Conservation (phyloP, 495 filamentous ascomycete genomes). For the Xylaria intraflava region DNA sequence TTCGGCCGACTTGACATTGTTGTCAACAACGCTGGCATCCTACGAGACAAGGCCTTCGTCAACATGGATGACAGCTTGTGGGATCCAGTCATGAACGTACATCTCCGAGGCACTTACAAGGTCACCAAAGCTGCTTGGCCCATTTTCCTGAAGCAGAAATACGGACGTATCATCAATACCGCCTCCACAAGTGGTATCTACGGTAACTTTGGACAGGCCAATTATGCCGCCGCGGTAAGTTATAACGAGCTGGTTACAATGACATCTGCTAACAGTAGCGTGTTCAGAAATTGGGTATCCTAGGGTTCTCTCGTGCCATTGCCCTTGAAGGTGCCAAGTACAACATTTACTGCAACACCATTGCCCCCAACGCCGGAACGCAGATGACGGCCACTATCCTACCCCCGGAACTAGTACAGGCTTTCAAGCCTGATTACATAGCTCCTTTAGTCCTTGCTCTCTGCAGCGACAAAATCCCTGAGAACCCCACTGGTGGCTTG, state of each 20-base stretch:
- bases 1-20: conserved; percentile 92
- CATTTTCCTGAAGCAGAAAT: conserved; percentile 97
- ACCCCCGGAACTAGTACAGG: conserved; percentile 96
- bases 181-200: conserved; percentile 96
- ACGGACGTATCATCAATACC: conserved; percentile 93
- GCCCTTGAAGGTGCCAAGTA: conserved; percentile 93
- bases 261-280: conserved; percentile 12
- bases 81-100: conserved; percentile 87
- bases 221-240: conserved; percentile 86
- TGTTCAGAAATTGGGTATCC: conserved; percentile 76
- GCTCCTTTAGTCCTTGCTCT: conserved; percentile 86
- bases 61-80: conserved; percentile 96
- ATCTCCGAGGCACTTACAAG: conserved; percentile 94
- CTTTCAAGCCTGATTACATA: conserved; percentile 99
- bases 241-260: conserved; percentile 9
- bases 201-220: conserved; percentile 97
- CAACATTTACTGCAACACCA: conserved; percentile 98
- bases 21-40: conserved; percentile 96
- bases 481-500: conserved; percentile 78
- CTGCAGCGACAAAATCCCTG: conserved; percentile 79
- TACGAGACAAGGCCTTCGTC: conserved; percentile 94
- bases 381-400: conserved; percentile 93
- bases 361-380: conserved; percentile 95
- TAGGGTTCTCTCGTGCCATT: conserved; percentile 88
- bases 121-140: conserved; percentile 97